Evolutionary conservation across 306 rosid genomes (phyloP), one percentile per base, ranked within the genome.

Genomic region (Malus fusca): DNA sequence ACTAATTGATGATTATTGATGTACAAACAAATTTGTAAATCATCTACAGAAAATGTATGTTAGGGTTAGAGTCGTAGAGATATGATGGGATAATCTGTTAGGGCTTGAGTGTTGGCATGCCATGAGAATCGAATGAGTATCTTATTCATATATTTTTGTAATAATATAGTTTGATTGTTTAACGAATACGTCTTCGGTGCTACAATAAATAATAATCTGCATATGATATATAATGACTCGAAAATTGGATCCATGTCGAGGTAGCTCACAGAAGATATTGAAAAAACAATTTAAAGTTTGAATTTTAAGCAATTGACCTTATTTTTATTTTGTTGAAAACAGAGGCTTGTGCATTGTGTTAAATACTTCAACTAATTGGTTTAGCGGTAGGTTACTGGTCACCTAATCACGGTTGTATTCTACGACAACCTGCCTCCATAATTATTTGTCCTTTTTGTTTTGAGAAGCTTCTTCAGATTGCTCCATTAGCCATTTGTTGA

Each of bases 381-480:
- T 42, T 2, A 26, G 26, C 1, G 74, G 71, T 75, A 52, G 82
- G 74, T 71, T 68, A 60, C 63, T 46, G 28, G 72, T 75, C 75
- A 71, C 80, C 78, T n/a, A 71, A 75, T 70, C 61, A 71, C 8
- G 22, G 48, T 71, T 71, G 28, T 44, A 74, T 4, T 52, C 51
- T 69, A 11, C 53, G 53, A 69, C 84, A 72, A 66, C 64, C 70
- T 6, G 3, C 21, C 31, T 59, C 21, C 19, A 69, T 46, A 60
- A 60, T 60, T 31, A 44, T 69, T 33, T 30, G 58, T 13, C 5
- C 44, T 18, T 23, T 69, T 22, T 19, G 12, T 60, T 19, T 23
- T 60, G 37, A 42, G 31, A 72, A 53, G 61, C n/a, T 69, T 35
- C 13, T 62, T 64, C 51, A 11, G 17, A 40, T 59, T 69, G 69